phyloP scores from a whole-genome alignment of 192 early-diverging fungal genomes.

The Helicostylum pulchrum region DNA sequence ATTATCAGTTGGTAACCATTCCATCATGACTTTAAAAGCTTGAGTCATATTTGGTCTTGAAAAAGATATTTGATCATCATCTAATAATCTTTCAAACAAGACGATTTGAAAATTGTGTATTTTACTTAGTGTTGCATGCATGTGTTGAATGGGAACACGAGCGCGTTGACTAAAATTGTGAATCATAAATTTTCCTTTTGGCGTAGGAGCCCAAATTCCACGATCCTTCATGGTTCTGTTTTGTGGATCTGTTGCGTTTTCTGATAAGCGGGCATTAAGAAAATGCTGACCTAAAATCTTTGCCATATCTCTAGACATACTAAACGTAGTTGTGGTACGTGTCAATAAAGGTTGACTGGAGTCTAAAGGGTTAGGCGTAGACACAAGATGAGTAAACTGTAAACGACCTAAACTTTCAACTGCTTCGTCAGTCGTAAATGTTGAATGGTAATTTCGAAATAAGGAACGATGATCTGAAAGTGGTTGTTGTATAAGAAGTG shows the following conservation, averaged over 20 bases:
- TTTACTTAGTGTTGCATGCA: not conserved
- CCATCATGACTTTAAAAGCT: constrained; percentile 47
- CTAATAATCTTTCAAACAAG: constrained; percentile 22
- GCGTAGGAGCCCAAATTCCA: constrained; percentile 42
- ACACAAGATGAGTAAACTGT: constrained; percentile 47
- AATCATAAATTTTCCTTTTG: constrained; percentile 49
- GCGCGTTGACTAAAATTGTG: constrained; percentile 40
- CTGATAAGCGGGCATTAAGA: constrained; percentile 48
- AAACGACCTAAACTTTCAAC: constrained; percentile 42
- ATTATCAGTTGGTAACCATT: constrained; percentile 35
- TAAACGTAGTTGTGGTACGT: constrained; percentile 54
- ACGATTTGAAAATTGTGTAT: constrained; percentile 16
- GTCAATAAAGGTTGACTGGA: constrained; percentile 43
- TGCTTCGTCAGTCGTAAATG: constrained; percentile 55
- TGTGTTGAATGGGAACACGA: constrained; percentile 30
- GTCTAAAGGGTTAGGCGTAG: constrained; percentile 45
- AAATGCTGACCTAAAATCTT: constrained; percentile 51
- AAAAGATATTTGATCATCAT: constrained; percentile 45
- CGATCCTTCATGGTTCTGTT: constrained; percentile 46
- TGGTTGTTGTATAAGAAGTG: constrained; percentile 46
- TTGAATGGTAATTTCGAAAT: constrained; percentile 49
- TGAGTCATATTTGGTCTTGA: constrained; percentile 32
- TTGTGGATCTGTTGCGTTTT: constrained; percentile 39
- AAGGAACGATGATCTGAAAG: constrained; percentile 47
- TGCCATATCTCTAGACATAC: constrained; percentile 50